A percentile compares a stretch with the other conserved stretches of the same genome.
Evolutionary conservation across 495 filamentous ascomycete species (phyloP).

Genomic region (Penicillium arizonense): DNA sequence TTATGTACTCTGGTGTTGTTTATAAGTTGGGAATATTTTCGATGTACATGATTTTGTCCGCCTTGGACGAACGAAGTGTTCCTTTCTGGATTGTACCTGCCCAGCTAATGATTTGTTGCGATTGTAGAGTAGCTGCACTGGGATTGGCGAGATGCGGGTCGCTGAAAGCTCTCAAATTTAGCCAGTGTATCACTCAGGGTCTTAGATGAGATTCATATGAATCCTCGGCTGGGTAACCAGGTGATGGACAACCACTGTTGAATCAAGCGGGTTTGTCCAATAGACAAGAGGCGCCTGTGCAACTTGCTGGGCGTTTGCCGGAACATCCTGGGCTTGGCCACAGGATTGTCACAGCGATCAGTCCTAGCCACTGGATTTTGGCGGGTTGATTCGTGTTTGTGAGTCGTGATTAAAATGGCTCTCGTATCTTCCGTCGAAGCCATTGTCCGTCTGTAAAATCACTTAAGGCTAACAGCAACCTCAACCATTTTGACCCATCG

Average conservation of each 20-base stretch:
- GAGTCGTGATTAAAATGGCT: not conserved
- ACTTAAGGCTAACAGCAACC: slow-evolving; percentile 58
- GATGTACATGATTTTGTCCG: slow-evolving; percentile 2
- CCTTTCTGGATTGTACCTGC: not conserved
- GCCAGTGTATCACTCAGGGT: not conserved
- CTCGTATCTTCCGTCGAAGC: not conserved
- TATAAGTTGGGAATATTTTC: not conserved
- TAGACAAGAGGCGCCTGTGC: not conserved
- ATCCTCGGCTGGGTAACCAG: not conserved
- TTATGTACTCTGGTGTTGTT: not conserved
- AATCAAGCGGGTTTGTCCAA: not conserved
- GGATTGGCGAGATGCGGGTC: not conserved
- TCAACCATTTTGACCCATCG: slow-evolving; percentile 67
- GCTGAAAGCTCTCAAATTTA: not conserved
- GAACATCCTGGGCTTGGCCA: not conserved
- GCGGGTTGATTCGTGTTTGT: not conserved
- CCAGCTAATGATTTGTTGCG: not conserved
- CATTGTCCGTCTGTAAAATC: slow-evolving; percentile 2
- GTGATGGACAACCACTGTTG: not conserved
- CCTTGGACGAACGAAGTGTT: not conserved
- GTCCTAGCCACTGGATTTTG: not conserved
- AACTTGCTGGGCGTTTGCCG: not conserved
- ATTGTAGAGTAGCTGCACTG: not conserved
- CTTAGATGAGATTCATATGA: not conserved
- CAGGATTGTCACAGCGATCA: not conserved